Evolutionary conservation across 2,329 filamentous ascomycete genomes (phyloP), one percentile per base, ranked within the genome.

Genomic region (Alternaria tenuissima): DNA sequence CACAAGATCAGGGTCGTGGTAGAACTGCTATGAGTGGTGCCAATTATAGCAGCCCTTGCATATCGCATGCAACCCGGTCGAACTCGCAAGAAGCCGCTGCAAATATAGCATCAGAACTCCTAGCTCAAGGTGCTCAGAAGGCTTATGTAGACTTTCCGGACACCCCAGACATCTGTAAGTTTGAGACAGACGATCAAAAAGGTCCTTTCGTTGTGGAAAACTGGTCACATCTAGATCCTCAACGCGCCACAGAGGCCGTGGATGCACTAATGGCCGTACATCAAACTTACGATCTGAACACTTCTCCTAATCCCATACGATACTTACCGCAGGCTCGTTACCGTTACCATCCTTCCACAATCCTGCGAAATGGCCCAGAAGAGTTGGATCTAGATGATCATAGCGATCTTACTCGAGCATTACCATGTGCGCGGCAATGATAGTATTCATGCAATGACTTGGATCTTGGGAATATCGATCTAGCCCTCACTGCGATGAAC

Each of bases 241-340:
- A 52, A 8, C 18, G 16, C 16, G 32, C 16, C 9, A 38, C 43
- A 24, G 42, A 51, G 46, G 22, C 52, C n/a, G 34, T 56, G 14
- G 52, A 60, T 30, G 46, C 39, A 34, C 41, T 51, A 7, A 42
- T 60, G 41, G 57, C 46, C 11, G 52, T 52, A 9, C 44, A 60
- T 38, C 52, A 56, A 32, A 52, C 20, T 3, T 22, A 28, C 7
- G 41, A 57, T 3, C 3, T 34, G 4, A 43, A 18, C 16, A 43
- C 22, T 14, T 41, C 20, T 18, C 16, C 16, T 30, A n/a, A 11
- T 20, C 34, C 20, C 24, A 20, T 42, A 42, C 6, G 11, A 24
- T 24, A 42, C 6, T 30, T 24, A 18, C 6, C 24, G 6, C 36
- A 30, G 6, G 14, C 34, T 5, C 36, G 7, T 3, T 39, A 26